These are phyloP conservation scores for Pythium rishiriense DNA, from an alignment of 352 stramenopile species.

Conservation along the genomic window DNA sequence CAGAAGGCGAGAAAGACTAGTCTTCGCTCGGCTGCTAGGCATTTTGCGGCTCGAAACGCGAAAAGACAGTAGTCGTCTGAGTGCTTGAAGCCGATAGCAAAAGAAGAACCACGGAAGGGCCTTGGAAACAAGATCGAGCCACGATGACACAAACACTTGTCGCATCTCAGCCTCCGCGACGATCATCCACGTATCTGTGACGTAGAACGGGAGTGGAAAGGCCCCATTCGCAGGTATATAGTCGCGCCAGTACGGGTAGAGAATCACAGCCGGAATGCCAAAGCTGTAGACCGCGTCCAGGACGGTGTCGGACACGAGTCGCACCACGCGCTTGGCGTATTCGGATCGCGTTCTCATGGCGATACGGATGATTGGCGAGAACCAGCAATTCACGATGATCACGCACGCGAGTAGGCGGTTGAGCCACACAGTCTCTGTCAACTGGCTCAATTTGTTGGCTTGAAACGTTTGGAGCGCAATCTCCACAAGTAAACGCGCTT, in stretches of 20 bases:
- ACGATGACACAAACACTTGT: slow-evolving; percentile 24
- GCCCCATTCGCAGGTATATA: neutral
- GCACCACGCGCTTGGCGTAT: neutral
- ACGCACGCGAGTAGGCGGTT: slow-evolving; percentile 13
- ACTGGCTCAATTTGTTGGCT: slow-evolving; percentile 16
- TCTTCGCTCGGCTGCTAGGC: neutral
- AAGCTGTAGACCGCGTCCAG: slow-evolving; percentile 12
- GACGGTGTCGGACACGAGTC: neutral
- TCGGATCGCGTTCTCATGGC: neutral
- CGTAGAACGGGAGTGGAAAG: slow-evolving; percentile 4
- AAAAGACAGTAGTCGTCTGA: neutral
- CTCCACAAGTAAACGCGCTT: slow-evolving; percentile 4
- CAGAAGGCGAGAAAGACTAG: neutral
- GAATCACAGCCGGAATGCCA: slow-evolving; percentile 11
- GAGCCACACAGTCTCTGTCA: slow-evolving; percentile 12
- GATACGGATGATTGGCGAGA: slow-evolving; percentile 2
- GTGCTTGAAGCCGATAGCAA: slow-evolving; percentile 1
- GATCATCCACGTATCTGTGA: slow-evolving; percentile 8
- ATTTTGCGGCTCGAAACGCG: neutral
- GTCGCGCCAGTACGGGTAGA: slow-evolving; percentile 19
- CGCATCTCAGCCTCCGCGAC: slow-evolving; percentile 1
- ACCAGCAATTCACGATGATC: slow-evolving; percentile 22
- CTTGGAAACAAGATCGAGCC: slow-evolving; percentile 20
- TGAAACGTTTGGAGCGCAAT: slow-evolving; percentile 18
- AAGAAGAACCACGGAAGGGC: slow-evolving; percentile 12